Evolutionary conservation across 352 stramenopile species (phyloP).

Genomic region (Phytophthora capsici): DNA sequence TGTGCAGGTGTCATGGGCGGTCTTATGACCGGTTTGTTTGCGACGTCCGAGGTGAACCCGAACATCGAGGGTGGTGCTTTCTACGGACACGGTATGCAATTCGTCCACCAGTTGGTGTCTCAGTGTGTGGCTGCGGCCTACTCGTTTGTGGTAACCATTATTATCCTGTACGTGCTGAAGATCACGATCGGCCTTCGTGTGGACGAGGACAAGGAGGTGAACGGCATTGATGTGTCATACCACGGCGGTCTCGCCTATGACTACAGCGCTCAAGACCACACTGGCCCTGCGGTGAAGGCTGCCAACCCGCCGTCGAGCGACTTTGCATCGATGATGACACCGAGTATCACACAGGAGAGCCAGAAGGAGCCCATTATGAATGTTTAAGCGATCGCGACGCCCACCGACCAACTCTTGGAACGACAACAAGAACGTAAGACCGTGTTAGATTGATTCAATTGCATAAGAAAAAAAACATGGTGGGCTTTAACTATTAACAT

Average conservation of each 20-base stretch:
- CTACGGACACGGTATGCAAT: conserved; percentile 57
- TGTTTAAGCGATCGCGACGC: conserved; percentile 19
- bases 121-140: conserved; percentile 66
- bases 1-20: conserved; percentile 65
- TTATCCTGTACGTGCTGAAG: conserved; percentile 76
- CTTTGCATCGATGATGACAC: conserved; percentile 29
- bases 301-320: conserved; percentile 23
- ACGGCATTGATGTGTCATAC: conserved; percentile 81
- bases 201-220: conserved; percentile 76
- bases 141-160: conserved; percentile 67
- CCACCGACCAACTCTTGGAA: not conserved
- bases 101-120: conserved; percentile 62
- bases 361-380: conserved; percentile 33
- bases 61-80: conserved; percentile 59
- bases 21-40: conserved; percentile 75
- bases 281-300: conserved; percentile 15
- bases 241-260: conserved; percentile 76
- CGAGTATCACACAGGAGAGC: conserved; percentile 19
- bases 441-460: conserved; percentile 20
- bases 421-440: not conserved
- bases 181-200: conserved; percentile 74
- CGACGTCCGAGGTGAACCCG: conserved; percentile 59
- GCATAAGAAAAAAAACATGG: conserved; percentile 8
- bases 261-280: conserved; percentile 39
- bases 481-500: conserved; percentile 4